These are phyloP conservation scores for Diaporthe citri DNA, from an alignment of 2,329 filamentous ascomycete species.

Conservation along the genomic window DNA sequence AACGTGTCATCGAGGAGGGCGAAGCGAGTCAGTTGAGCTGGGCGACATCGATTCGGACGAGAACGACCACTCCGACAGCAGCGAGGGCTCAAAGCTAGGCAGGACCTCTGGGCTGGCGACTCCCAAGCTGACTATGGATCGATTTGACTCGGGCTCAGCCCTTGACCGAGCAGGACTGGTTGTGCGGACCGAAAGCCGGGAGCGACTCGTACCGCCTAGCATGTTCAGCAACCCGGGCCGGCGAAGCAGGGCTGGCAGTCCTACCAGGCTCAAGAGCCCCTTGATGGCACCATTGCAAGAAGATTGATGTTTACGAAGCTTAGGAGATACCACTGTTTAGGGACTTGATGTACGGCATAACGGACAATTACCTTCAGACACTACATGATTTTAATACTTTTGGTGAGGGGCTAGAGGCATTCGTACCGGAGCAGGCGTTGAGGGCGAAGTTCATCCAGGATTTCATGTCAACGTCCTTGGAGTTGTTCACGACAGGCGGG, in stretches of 20 bases:
- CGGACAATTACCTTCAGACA: constrained; percentile 24
- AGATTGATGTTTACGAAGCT: constrained; percentile 43
- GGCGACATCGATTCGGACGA: constrained; percentile 74
- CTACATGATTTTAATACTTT: constrained; percentile 37
- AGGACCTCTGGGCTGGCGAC: constrained; percentile 76
- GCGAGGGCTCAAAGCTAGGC: constrained; percentile 67
- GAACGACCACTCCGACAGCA: constrained; percentile 73
- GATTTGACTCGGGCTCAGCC: constrained; percentile 62
- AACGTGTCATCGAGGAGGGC: constrained; percentile 88
- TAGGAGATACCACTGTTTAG: constrained; percentile 30
- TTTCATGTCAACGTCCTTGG: neutral
- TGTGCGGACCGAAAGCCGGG: constrained; percentile 86
- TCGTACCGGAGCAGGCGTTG: constrained; percentile 17
- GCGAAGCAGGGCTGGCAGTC: constrained; percentile 68
- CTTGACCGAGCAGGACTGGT: constrained; percentile 80
- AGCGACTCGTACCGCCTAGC: constrained; percentile 73
- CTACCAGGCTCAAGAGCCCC: constrained; percentile 71
- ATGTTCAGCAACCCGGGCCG: constrained; percentile 63
- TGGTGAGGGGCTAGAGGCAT: constrained; percentile 5
- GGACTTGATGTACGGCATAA: constrained; percentile 36
- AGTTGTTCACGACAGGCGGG: constrained; percentile 9
- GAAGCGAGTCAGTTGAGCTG: constrained; percentile 80
- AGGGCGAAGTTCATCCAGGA: neutral
- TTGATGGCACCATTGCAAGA: constrained; percentile 63
- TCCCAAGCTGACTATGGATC: constrained; percentile 68